Base-by-base conservation (phyloP, 192 early-diverging fungal genomes). In the Coemansia sp. region DNA sequence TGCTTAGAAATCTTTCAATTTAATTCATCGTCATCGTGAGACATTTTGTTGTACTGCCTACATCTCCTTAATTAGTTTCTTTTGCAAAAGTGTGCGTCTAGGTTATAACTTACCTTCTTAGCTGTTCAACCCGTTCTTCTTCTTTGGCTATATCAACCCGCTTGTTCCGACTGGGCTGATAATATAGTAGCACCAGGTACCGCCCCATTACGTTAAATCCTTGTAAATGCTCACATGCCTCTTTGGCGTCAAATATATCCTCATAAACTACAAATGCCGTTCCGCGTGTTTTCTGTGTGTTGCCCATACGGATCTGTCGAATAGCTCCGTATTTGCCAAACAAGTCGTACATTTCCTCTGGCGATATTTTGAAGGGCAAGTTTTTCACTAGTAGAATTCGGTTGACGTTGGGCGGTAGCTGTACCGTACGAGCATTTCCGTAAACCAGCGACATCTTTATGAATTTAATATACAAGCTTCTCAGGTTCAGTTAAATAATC, bases 191-290 rank as follows among this genome's bases (percentile, higher is more conserved):
- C 41, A 98, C 92, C 66, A 98, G 61, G 61, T 99, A 99, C 59
- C 96, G 80, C 0, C 92, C 91, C 80, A 92, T 85, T 31, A 99
- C 88, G 65, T 99, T 99, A 73, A 94, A 99, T 39, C 96, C 96
- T 43, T 88, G 88, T 14, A 99, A 65, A 67, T 97, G 94, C 51
- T 97, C 94, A 65, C 93, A 96, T 0, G 96, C 96, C 14, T 88
- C 88, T 72, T 99, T 99, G 26, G 94, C 93, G 57, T 99, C 96
- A 63, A 91, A 93, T 6, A 98, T 96, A 58, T 98, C 96, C 61
- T 98, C 96, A 59, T 95, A 98, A 1, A 98, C 89, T 16, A 98
- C 96, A 78, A 91, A 98, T 12, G 94, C 96, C 13, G 94, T 94
- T 42, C 96, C 96, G 46, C 84, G 83, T 6, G 96, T 97, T 58